Percentiles rank a stretch among this genome's conserved stretches.
phyloP scores from a whole-genome alignment of 495 filamentous ascomycete species.

The Talaromyces wortmannii region DNA sequence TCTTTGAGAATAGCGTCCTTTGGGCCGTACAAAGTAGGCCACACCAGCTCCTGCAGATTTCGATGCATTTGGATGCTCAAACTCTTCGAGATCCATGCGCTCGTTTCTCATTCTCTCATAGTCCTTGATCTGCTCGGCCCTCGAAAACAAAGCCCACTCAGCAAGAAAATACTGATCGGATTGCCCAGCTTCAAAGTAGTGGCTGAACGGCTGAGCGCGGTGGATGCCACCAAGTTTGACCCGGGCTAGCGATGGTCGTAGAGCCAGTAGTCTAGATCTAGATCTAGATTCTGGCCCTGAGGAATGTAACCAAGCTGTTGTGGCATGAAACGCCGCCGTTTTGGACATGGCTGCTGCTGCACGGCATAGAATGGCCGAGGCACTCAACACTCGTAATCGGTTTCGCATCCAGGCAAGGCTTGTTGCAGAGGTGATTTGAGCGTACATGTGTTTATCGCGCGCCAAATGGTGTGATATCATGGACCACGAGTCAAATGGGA shows the following conservation, averaged over 20 bases:
- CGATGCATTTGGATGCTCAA: background rate
- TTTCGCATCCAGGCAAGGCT: constrained; percentile 16
- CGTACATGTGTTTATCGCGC: constrained; percentile 20
- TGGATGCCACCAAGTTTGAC: constrained; percentile 36
- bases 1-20: background rate
- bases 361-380: constrained; percentile 16
- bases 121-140: constrained; percentile 7
- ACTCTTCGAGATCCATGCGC: background rate
- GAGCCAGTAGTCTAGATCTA: background rate
- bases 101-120: constrained; percentile 16
- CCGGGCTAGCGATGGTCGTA: constrained; percentile 12
- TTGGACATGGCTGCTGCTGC: constrained; percentile 26
- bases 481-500: constrained; percentile 38
- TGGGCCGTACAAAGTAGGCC: background rate
- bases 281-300: background rate
- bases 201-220: constrained; percentile 33
- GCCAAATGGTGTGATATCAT: constrained; percentile 25
- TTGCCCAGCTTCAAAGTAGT: constrained; percentile 21
- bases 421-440: background rate
- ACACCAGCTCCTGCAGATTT: background rate
- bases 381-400: constrained; percentile 23
- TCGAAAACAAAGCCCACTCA: constrained; percentile 13
- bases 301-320: constrained; percentile 17
- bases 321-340: constrained; percentile 10
- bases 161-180: constrained; percentile 26